A percentile compares a stretch with the other conserved stretches of the same genome.
These are phyloP conservation scores for Penicillium daleae DNA, from an alignment of 495 filamentous ascomycete species.

Conservation along the genomic window DNA sequence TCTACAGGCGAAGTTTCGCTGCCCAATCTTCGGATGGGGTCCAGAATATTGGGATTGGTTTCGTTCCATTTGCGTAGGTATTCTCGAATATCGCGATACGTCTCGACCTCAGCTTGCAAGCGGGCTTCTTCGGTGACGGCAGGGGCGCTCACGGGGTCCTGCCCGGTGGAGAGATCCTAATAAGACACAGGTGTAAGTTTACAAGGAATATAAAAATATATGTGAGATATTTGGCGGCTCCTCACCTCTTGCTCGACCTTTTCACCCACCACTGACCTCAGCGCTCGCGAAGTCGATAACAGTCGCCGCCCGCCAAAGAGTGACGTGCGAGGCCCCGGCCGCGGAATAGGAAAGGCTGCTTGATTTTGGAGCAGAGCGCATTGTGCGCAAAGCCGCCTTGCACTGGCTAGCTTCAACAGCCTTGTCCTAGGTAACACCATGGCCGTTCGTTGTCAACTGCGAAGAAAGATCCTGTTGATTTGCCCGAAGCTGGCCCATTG, in stretches of 20 bases:
- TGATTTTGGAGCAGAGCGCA: conserved; percentile 9
- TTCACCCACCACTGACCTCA: conserved; percentile 7
- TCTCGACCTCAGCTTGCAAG: conserved; percentile 40
- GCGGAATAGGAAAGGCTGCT: background rate
- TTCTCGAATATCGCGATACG: conserved; percentile 50
- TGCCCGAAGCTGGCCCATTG: conserved; percentile 26
- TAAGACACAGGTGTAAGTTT: background rate
- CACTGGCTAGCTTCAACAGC: conserved; percentile 21
- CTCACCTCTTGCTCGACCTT: conserved; percentile 17
- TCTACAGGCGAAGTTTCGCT: conserved; percentile 16
- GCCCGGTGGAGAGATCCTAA: conserved; percentile 1
- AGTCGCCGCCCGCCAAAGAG: conserved; percentile 10
- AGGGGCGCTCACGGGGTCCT: conserved; percentile 17
- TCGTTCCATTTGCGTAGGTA: conserved; percentile 59
- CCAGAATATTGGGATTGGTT: conserved; percentile 33
- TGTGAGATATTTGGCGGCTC: background rate
- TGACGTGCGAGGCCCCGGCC: background rate
- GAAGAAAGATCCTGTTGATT: background rate
- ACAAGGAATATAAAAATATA: background rate
- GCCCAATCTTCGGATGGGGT: conserved; percentile 39
- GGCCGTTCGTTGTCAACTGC: conserved; percentile 23
- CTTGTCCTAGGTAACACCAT: conserved; percentile 33
- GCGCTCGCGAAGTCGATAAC: conserved; percentile 17
- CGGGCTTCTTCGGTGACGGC: conserved; percentile 32
- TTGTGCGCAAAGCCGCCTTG: conserved; percentile 10